phyloP scores from a whole-genome alignment of 2,329 filamentous ascomycete species.

The Hypoxylon sp. region DNA sequence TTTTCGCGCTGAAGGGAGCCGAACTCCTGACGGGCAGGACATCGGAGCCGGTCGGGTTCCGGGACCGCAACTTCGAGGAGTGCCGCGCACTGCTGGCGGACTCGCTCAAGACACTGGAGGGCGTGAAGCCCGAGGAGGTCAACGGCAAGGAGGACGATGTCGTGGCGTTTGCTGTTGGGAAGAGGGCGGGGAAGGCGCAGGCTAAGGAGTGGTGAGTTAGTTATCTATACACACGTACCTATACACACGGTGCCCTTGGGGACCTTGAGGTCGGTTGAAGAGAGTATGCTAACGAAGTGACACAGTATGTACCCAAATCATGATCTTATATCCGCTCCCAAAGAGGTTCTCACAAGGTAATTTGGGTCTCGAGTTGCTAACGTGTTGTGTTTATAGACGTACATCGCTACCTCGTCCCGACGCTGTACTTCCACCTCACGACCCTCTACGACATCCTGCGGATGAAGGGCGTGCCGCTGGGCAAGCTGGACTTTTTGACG shows the following conservation, averaged over 20 bases:
- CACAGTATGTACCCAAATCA: constrained; percentile 17
- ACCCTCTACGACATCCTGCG: constrained; percentile 72
- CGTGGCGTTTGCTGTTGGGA: constrained; percentile 51
- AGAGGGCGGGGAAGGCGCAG: constrained; percentile 45
- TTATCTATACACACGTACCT: too few species aligned
- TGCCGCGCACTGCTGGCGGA: constrained; percentile 52
- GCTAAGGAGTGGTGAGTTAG: constrained; percentile 52
- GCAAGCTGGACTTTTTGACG: constrained; percentile 66
- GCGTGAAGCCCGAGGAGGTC: constrained; percentile 50
- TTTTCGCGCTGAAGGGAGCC: constrained; percentile 45
- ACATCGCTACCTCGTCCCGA: constrained; percentile 64
- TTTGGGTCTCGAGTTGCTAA: constrained; percentile 5
- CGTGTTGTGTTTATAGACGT: constrained; percentile 51
- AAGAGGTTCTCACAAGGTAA: background rate
- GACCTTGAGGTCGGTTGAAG: background rate
- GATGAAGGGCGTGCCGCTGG: constrained; percentile 70
- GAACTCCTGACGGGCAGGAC: constrained; percentile 53
- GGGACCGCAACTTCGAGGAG: constrained; percentile 52
- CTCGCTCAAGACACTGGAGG: constrained; percentile 47
- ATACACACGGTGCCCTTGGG: too few species aligned
- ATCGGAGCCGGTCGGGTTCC: constrained; percentile 42
- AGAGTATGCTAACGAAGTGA: constrained; percentile 7
- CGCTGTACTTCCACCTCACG: constrained; percentile 72
- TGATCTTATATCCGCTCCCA: background rate
- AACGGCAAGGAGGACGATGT: constrained; percentile 50